phyloP scores from a whole-genome alignment of 2,329 filamentous ascomycete genomes.

The Chaetothyriales sp. region DNA sequence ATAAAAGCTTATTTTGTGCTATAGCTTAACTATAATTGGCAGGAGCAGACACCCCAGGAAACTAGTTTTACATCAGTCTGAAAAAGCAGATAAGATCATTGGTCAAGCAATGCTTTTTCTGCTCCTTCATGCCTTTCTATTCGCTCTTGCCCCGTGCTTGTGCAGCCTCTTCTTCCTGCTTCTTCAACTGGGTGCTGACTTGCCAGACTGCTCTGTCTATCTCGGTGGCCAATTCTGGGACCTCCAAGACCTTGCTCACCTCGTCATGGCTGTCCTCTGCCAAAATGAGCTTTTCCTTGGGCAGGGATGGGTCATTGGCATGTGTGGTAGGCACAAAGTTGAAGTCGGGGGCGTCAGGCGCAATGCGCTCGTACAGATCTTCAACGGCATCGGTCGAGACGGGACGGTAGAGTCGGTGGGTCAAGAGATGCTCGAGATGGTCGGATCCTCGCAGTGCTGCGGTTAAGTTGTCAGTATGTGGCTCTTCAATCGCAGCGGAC shows the following conservation, averaged over 20 bases:
- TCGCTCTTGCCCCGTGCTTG: constrained; percentile 1
- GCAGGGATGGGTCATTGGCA: constrained; percentile 21
- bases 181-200: constrained; percentile 34
- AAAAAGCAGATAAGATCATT: too few species aligned
- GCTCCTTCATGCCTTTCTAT: constrained; percentile 1
- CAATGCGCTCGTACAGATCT: constrained; percentile 48
- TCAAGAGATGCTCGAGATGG: constrained; percentile 66
- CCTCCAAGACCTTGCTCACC: constrained; percentile 46
- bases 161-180: constrained; percentile 7
- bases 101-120: background rate
- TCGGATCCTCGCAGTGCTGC: constrained; percentile 64
- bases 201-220: constrained; percentile 64
- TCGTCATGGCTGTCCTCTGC: constrained; percentile 37
- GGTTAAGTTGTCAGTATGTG: background rate
- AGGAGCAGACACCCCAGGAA: too few species aligned
- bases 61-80: too few species aligned
- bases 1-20: too few species aligned
- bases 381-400: constrained; percentile 57
- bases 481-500: constrained; percentile 11
- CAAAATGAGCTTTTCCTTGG: constrained; percentile 32
- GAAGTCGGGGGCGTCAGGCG: constrained; percentile 21
- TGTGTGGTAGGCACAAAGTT: constrained; percentile 21
- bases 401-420: constrained; percentile 53
- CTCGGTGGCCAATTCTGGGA: constrained; percentile 57
- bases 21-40: too few species aligned